Evolutionary conservation across 106 monocot genomes (phyloP), one percentile per base, ranked within the genome.

Genomic region (Iris macrosiphon): DNA sequence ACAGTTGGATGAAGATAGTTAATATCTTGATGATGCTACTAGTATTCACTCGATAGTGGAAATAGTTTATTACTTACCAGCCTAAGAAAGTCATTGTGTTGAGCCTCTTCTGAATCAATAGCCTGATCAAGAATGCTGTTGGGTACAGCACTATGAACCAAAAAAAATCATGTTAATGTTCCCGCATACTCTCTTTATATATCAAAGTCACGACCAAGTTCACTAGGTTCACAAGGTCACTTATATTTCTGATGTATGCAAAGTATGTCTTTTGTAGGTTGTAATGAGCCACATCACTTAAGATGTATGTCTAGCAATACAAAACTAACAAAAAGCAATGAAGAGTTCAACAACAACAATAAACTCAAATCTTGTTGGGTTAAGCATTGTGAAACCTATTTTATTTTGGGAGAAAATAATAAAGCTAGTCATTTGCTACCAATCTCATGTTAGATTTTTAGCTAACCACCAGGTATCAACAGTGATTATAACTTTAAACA

Each of bases 61-160:
- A 58, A 6, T 25, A 16, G 12, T 24, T 10, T 15, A 52, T n/a
- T 47, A 16, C 35, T 31, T 91, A 91, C 96, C 90, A 98, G 77
- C 70, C 96, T 79, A 39, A 98, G 83, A 73, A 98, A 98, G 65
- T 98, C 96, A 58, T 83, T 75, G 72, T 98, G 87, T 45, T 83
- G 83, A 27, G 73, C 60, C 19, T 90, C 96, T 61, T 98, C 96
- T 11, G 96, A 75, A 70, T 98, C 90, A 59, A 98, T 83, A n/a
- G 86, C 90, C 48, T 80, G 71, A 70, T 98, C 96, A 8, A 98
- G 73, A 39, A 90, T 90, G 58, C 90, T 98, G 46, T 83, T 86
- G 19, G 96, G 83, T 48, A 90, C 83, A 59, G 87, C 86, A 75
- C 96, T 98, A 72, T 31, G 44, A 13, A 65, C 48, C 48, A 73